Conservation (phyloP, 306 rosid species). For the Pterocarpus santalinus region DNA sequence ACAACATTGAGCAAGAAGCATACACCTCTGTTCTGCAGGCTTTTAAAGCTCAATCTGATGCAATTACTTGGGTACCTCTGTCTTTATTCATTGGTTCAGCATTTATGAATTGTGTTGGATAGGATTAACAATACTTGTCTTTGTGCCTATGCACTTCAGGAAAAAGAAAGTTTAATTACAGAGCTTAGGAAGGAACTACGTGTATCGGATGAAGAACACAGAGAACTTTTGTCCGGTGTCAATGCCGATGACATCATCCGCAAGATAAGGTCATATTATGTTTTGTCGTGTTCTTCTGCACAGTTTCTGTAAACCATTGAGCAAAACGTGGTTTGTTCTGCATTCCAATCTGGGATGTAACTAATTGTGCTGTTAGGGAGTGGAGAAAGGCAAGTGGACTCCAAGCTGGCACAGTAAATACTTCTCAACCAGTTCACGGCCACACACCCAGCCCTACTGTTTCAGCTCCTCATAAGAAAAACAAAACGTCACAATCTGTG, state of each 20-base stretch:
- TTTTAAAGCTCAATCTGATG: conserved; percentile 90
- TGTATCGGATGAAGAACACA: conserved; percentile 90
- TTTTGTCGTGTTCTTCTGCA: conserved; percentile 41
- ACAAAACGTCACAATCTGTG: conserved; percentile 64
- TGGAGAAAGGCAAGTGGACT: conserved; percentile 79
- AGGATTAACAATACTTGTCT: not conserved
- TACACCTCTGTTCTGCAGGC: conserved; percentile 86
- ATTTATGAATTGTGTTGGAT: conserved; percentile 12
- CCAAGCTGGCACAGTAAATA: conserved; percentile 63
- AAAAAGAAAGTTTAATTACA: conserved; percentile 87
- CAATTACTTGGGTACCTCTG: conserved; percentile 66
- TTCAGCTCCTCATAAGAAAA: conserved; percentile 88
- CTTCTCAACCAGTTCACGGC: conserved; percentile 65
- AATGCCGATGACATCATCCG: conserved; percentile 80
- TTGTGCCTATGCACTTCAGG: conserved; percentile 54
- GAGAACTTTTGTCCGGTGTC: conserved; percentile 79
- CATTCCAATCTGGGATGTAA: conserved; percentile 37
- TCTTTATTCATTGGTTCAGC: conserved; percentile 13
- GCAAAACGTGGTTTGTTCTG: conserved; percentile 45
- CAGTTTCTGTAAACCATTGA: conserved; percentile 39
- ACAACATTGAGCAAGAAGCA: conserved; percentile 87
- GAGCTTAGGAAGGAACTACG: conserved; percentile 94
- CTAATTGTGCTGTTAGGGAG: conserved; percentile 65
- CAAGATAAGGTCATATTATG: conserved; percentile 71
- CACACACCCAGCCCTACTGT: conserved; percentile 70